Percentiles rank a stretch among this genome's conserved stretches.
Conservation (phyloP, 176 grass and related monocot genomes). For the Oryza longistaminata region DNA sequence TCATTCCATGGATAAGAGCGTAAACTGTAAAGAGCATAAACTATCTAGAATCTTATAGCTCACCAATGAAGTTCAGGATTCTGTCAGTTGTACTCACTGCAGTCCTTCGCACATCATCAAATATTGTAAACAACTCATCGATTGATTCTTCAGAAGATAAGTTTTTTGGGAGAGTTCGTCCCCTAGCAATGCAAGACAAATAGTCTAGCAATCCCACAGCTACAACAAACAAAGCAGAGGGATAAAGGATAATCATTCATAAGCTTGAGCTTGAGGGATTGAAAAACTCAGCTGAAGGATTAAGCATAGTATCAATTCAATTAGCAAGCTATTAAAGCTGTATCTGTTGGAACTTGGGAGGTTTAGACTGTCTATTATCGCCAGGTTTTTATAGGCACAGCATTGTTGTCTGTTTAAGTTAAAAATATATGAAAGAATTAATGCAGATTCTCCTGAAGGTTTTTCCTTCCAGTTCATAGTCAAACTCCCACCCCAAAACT, state of each 20-base stretch:
- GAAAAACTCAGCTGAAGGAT: too few species aligned
- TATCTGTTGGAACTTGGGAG: too few species aligned
- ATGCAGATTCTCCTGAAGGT: too few species aligned
- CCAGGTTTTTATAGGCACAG: too few species aligned
- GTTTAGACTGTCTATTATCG: too few species aligned
- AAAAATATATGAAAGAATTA: too few species aligned
- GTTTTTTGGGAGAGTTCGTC: conserved; percentile 40
- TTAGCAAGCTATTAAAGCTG: too few species aligned
- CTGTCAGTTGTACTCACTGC: conserved; percentile 56
- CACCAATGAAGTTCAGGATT: conserved; percentile 81
- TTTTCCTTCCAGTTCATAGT: too few species aligned
- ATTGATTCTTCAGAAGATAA: conserved; percentile 40
- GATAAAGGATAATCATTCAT: conserved; percentile 13
- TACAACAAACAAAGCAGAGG: conserved; percentile 45
- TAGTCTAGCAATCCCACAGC: conserved; percentile 59
- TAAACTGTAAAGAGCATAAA: background rate
- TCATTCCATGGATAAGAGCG: background rate
- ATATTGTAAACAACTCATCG: conserved; percentile 87
- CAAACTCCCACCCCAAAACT: too few species aligned
- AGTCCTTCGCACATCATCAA: conserved; percentile 79
- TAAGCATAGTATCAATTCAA: too few species aligned
- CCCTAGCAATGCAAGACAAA: conserved; percentile 51
- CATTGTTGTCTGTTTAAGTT: too few species aligned
- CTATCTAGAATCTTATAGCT: conserved; percentile 38
- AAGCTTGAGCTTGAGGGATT: background rate